Evolutionary conservation across 2,329 filamentous ascomycete species (phyloP), one percentile per base, ranked within the genome.

Genomic region (Trichophyton verrucosum): DNA sequence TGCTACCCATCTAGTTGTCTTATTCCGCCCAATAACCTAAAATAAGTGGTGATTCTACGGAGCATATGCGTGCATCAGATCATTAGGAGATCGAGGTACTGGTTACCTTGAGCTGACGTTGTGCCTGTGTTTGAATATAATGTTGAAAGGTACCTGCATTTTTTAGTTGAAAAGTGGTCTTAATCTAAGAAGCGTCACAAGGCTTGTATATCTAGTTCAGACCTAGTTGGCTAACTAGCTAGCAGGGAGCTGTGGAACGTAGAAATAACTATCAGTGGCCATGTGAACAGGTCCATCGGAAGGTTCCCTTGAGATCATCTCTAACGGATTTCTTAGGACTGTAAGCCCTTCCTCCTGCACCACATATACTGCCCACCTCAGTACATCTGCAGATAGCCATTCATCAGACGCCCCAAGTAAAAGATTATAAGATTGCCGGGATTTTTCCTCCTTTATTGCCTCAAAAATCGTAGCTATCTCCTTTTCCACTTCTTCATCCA

Each of bases 301-400:
- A 7, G 27, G 1, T 11, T 40, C 40, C 27, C 15, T 40, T 15
- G 61, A 63, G 17, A 75, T 62, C 57, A 74, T 63, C 15, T 64
- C 61, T 42, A 76, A 61, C 27, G 74, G 72, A 59, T 74, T 68
- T 57, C 70, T 69, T 0, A 71, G 69, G 27, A 71, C 66, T 59
- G 71, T 68, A 47, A 75, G 68, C 57, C 66, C 68, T 61, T 78
- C 75, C 46, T 75, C 71, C 57, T 75, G 71, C 46, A 69, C 69
- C 49, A 76, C 68, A 62, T 72, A 71, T 71, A 74, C 77, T 24
- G 73, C 72, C 76, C 76, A 78, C 53, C 74, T 72, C 55, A 77
- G 17, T 71, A 71, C 73, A 20, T 73, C 70, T 5, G 69, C 65
- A 30, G 71, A 70, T 33, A 75, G 63, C 74, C 74, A 75, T 65